phyloP scores from a whole-genome alignment of 176 grass and related monocot genomes.

The Oryza meridionalis region DNA sequence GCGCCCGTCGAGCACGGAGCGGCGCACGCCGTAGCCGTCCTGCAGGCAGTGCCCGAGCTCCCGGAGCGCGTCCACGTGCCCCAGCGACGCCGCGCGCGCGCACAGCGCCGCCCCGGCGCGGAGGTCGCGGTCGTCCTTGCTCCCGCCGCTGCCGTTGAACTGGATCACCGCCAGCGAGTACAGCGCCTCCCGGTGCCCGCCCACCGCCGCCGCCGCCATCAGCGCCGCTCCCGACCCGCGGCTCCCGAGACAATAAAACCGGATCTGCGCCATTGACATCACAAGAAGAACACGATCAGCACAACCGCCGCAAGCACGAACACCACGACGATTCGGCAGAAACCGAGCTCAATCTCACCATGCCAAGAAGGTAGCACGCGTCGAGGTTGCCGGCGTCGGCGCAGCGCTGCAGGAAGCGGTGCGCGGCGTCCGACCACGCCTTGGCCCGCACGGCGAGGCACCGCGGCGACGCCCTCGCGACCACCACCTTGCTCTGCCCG shows the following conservation, averaged over 20 bases:
- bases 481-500: constrained; percentile 47
- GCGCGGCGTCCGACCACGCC: constrained; percentile 58
- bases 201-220: constrained; percentile 69
- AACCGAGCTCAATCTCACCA: constrained; percentile 40
- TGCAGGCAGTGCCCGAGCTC: constrained; percentile 88
- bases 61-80: constrained; percentile 76
- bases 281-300: neutral
- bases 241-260: constrained; percentile 74
- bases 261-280: constrained; percentile 43
- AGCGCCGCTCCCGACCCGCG: constrained; percentile 58
- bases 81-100: constrained; percentile 67
- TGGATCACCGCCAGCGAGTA: constrained; percentile 84
- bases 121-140: constrained; percentile 64
- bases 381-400: constrained; percentile 71
- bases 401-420: constrained; percentile 63
- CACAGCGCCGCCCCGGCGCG: constrained; percentile 68
- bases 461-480: constrained; percentile 52
- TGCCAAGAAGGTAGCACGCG: constrained; percentile 77
- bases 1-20: constrained; percentile 53
- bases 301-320: neutral
- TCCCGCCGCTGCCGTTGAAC: constrained; percentile 72
- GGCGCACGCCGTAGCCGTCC: constrained; percentile 69
- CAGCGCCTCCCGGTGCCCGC: constrained; percentile 67
- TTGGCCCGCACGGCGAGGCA: constrained; percentile 59
- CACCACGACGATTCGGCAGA: neutral